phyloP scores from a whole-genome alignment of 305 asterid species.

The Striga hermonthica region DNA sequence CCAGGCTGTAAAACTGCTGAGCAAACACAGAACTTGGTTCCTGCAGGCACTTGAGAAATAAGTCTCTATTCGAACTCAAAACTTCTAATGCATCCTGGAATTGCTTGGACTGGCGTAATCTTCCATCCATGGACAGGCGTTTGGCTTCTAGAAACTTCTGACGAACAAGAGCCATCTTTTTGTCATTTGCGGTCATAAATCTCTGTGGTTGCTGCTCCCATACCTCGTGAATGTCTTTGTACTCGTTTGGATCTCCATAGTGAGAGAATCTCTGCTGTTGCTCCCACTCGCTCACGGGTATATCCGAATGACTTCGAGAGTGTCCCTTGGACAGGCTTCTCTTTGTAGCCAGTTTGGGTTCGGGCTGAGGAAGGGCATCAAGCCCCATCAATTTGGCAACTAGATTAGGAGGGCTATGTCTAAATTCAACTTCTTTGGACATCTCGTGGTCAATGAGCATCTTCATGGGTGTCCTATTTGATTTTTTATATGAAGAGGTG shows the following conservation, averaged over 20 bases:
- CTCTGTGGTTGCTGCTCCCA: conserved; percentile 53
- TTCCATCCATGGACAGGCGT: conserved; percentile 73
- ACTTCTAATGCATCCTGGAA: conserved; percentile 91
- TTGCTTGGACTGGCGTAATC: conserved; percentile 74
- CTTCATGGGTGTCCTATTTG: conserved; percentile 78
- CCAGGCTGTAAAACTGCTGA: conserved; percentile 52
- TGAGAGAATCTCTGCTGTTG: conserved; percentile 56
- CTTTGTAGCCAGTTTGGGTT: conserved; percentile 46
- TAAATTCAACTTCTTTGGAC: conserved; percentile 71
- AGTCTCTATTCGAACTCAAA: conserved; percentile 78
- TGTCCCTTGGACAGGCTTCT: conserved; percentile 54
- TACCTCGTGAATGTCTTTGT: conserved; percentile 64
- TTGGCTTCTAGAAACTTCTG: conserved; percentile 90
- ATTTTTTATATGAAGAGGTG: conserved; percentile 46
- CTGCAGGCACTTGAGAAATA: conserved; percentile 77
- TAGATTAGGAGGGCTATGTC: conserved; percentile 66
- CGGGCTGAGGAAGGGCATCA: conserved; percentile 73
- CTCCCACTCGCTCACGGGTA: conserved; percentile 61
- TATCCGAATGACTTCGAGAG: conserved; percentile 60
- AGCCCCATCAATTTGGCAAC: conserved; percentile 98
- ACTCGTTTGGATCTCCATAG: conserved; percentile 49
- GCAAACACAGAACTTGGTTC: conserved; percentile 75
- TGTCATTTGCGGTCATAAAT: conserved; percentile 41
- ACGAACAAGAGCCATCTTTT: conserved; percentile 77
- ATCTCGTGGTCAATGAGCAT: conserved; percentile 90